Conservation (phyloP, 352 stramenopile species). For the Globisporangium sylvaticum region DNA sequence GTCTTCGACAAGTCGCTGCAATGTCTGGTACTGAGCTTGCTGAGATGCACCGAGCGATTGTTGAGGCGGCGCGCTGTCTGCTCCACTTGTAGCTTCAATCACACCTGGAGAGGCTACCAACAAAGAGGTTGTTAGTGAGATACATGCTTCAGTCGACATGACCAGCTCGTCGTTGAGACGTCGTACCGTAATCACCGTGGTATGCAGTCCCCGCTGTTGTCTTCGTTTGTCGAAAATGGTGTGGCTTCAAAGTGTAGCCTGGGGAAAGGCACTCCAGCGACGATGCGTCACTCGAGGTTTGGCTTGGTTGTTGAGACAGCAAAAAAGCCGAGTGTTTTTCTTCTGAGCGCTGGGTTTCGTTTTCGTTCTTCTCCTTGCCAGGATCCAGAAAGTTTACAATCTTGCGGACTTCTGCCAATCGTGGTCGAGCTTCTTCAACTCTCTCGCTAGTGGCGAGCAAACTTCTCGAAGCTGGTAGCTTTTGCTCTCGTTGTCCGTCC, state of each 20-base stretch:
- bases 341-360: not conserved
- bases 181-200: not conserved
- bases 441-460: not conserved
- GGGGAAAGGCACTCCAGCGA: not conserved
- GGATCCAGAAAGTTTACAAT: not conserved
- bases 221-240: not conserved
- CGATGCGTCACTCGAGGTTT: not conserved
- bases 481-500: not conserved
- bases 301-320: not conserved
- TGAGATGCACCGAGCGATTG: constrained; percentile 3
- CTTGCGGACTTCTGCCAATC: not conserved
- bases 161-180: no score
- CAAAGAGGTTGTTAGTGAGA: not conserved
- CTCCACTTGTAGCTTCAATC: not conserved
- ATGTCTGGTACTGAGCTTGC: constrained; percentile 7
- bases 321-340: not conserved
- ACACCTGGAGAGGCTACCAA: not conserved
- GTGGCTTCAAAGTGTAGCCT: not conserved
- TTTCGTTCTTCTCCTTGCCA: not conserved
- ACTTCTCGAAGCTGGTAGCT: not conserved
- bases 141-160: not conserved
- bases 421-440: not conserved
- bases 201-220: not conserved
- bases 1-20: constrained; percentile 9
- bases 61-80: not conserved